Percentiles rank a stretch among this genome's conserved stretches.
Evolutionary conservation across 2,329 filamentous ascomycete species (phyloP).

Genomic region (Epichloe gansuensis): DNA sequence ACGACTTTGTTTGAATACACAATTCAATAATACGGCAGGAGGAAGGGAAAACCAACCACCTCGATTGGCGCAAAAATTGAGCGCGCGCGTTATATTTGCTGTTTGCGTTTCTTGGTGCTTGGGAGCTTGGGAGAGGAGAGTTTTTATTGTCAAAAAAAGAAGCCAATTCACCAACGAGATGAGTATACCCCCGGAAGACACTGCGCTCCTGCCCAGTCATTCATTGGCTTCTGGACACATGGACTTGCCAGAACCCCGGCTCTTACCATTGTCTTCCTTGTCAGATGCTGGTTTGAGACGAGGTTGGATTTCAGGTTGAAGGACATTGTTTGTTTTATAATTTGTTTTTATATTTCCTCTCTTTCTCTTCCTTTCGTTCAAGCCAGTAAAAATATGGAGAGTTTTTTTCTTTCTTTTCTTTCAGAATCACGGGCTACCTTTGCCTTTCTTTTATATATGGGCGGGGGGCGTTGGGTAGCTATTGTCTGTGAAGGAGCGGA

Average conservation of each 20-base stretch:
- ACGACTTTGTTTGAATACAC: background rate
- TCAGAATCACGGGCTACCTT: background rate
- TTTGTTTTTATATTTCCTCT: background rate
- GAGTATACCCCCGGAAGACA: slow-evolving; percentile 5
- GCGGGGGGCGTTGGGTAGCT: slow-evolving; percentile 2
- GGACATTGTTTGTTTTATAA: slow-evolving; percentile 1
- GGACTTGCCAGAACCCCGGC: background rate
- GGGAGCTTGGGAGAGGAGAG: background rate
- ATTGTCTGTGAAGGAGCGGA: background rate
- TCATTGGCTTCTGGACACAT: background rate
- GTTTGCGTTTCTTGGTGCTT: background rate
- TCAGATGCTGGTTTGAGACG: background rate
- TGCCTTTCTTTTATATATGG: background rate
- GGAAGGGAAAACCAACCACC: background rate
- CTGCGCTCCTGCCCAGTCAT: slow-evolving; percentile 3
- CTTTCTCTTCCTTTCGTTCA: background rate
- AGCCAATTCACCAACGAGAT: slow-evolving; percentile 1
- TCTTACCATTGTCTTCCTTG: background rate
- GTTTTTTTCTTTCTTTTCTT: background rate
- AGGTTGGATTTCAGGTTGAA: slow-evolving; percentile 2
- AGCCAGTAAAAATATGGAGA: background rate
- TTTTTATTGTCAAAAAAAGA: background rate
- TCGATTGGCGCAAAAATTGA: slow-evolving; percentile 1
- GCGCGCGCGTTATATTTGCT: background rate
- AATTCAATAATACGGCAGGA: background rate